These are phyloP conservation scores for Geoglossum cookeanum DNA, from an alignment of 2,329 filamentous ascomycete genomes.

Conservation along the genomic window DNA sequence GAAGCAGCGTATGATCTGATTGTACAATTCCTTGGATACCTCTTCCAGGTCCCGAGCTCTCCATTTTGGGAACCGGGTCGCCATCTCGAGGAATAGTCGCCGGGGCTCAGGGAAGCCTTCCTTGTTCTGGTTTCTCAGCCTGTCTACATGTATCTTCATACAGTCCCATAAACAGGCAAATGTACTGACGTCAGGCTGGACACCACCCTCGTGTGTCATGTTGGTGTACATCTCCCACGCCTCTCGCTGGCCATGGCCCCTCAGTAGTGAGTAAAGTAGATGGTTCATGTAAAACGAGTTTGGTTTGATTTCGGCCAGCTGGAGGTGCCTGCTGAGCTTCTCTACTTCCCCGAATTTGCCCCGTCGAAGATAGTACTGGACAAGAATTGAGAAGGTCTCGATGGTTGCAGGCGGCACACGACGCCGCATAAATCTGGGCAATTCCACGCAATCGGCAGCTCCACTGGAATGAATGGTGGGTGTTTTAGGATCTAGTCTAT, in stretches of 20 bases:
- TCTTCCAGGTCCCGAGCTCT: constrained; percentile 17
- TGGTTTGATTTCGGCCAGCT: constrained; percentile 42
- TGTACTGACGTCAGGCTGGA: constrained; percentile 47
- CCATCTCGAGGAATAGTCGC: constrained; percentile 29
- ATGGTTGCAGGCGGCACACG: constrained; percentile 41
- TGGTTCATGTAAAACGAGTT: constrained; percentile 68
- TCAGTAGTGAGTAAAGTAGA: constrained; percentile 46
- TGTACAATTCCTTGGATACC: constrained; percentile 30
- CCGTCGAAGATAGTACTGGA: constrained; percentile 50
- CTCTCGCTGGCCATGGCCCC: constrained; percentile 34
- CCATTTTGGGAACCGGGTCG: constrained; percentile 23
- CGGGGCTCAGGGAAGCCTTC: constrained; percentile 24
- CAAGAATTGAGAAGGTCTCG: constrained; percentile 60
- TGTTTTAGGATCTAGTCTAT: background rate
- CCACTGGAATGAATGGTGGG: background rate
- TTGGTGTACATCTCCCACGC: constrained; percentile 36
- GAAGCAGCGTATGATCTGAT: constrained; percentile 32
- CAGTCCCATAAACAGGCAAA: constrained; percentile 47
- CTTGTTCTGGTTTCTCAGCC: background rate
- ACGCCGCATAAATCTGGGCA: constrained; percentile 23
- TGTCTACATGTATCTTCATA: constrained; percentile 28
- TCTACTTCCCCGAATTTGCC: constrained; percentile 37
- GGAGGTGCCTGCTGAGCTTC: constrained; percentile 42
- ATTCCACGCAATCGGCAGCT: background rate
- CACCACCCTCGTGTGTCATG: constrained; percentile 27